A percentile compares a stretch with the other conserved stretches of the same genome.
Conservation (phyloP, 2,329 filamentous ascomycete genomes). For the Talaromyces rugulosus region DNA sequence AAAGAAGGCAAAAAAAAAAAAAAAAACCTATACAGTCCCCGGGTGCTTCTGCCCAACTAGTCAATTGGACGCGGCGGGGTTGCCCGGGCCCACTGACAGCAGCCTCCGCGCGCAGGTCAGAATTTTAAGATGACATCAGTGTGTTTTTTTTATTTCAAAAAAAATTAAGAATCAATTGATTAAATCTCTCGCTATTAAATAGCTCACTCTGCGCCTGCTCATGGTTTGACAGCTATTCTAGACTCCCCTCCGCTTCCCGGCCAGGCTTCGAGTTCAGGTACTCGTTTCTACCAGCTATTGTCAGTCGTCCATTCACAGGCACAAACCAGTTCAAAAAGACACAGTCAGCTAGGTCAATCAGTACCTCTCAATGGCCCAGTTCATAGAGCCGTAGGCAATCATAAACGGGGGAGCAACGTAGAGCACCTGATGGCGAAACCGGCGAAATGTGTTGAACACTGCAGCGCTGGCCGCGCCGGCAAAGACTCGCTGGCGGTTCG, state of each 20-base stretch:
- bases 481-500: constrained; percentile 85
- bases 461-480: constrained; percentile 74
- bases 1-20: neutral
- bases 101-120: neutral
- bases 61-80: constrained; percentile 6
- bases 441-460: constrained; percentile 92
- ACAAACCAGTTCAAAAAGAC: constrained; percentile 27
- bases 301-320: neutral
- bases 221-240: constrained; percentile 20
- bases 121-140: neutral
- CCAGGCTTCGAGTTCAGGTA: constrained; percentile 50
- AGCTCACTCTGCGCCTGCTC: neutral
- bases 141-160: neutral
- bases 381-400: constrained; percentile 74
- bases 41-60: constrained; percentile 6
- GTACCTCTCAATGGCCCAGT: constrained; percentile 92
- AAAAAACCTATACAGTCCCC: neutral
- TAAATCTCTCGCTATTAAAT: neutral
- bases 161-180: neutral
- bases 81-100: neutral
- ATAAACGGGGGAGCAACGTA: constrained; percentile 81
- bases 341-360: neutral
- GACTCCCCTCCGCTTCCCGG: constrained; percentile 29
- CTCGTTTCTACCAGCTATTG: constrained; percentile 39
- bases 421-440: constrained; percentile 79